Percentiles rank a stretch among this genome's conserved stretches.
These are phyloP conservation scores for Vigna hirtella DNA, from an alignment of 306 rosid species.

Conservation along the genomic window DNA sequence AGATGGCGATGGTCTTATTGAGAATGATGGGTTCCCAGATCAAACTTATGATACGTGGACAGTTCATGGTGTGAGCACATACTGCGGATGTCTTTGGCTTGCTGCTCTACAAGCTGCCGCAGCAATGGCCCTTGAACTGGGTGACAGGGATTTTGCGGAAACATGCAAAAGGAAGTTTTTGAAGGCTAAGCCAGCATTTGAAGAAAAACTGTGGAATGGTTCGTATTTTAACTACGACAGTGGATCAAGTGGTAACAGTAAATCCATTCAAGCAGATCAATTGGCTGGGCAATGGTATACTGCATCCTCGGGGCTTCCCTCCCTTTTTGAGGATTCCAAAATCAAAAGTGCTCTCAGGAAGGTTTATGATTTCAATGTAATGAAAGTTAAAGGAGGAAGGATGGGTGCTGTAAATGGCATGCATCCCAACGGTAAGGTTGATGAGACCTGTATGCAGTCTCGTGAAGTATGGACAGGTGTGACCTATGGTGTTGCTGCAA, in stretches of 20 bases:
- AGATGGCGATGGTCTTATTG: constrained; percentile 90
- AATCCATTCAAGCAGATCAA: constrained; percentile 98
- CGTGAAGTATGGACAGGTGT: constrained; percentile 99
- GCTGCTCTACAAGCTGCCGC: constrained; percentile 99
- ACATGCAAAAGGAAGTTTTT: constrained; percentile 83
- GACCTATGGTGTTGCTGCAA: constrained; percentile 92
- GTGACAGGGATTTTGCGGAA: constrained; percentile 82
- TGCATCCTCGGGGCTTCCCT: constrained; percentile 86
- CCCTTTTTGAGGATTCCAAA: constrained; percentile 82
- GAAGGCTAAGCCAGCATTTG: constrained; percentile 90
- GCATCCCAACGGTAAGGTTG: constrained; percentile 94
- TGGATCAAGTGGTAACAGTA: constrained; percentile 88
- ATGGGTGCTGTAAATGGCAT: constrained; percentile 99
- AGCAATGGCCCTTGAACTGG: constrained; percentile 87
- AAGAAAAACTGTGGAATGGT: constrained; percentile 92
- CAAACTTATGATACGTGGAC: constrained; percentile 99
- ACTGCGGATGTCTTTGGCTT: constrained; percentile 96
- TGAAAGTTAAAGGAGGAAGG: constrained; percentile 90
- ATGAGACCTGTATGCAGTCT: constrained; percentile 99
- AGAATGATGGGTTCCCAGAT: constrained; percentile 98
- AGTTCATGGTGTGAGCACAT: constrained; percentile 96
- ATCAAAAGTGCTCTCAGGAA: constrained; percentile 79
- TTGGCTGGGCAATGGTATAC: constrained; percentile 99
- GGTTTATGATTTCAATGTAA: constrained; percentile 88
- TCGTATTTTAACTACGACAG: constrained; percentile 96